Percentiles rank a stretch among this genome's conserved stretches.
Evolutionary conservation across 2,329 filamentous ascomycete genomes (phyloP).

Genomic region (Pyrenophora graminea): DNA sequence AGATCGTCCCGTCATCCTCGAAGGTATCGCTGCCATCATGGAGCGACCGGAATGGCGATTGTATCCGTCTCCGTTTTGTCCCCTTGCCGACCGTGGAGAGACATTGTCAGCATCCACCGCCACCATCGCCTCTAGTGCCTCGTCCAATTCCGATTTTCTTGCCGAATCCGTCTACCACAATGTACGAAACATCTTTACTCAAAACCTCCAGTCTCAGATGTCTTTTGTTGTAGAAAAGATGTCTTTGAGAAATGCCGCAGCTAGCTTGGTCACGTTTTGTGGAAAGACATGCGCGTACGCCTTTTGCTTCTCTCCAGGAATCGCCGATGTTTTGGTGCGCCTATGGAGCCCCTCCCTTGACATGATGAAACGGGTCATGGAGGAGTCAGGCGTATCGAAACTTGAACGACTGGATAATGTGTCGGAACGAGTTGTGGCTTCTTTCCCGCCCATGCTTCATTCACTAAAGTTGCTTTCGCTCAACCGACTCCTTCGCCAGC

Average conservation of each 20-base stretch:
- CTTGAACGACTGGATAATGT: conserved; percentile 54
- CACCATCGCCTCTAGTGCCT: conserved; percentile 60
- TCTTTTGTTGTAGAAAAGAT: conserved; percentile 86
- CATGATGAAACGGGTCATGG: conserved; percentile 70
- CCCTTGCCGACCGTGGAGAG: conserved; percentile 61
- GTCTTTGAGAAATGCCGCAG: conserved; percentile 73
- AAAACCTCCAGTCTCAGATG: conserved; percentile 83
- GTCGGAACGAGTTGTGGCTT: conserved; percentile 66
- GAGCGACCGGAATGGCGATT: conserved; percentile 85
- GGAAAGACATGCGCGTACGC: conserved; percentile 91
- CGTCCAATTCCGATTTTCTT: conserved; percentile 68
- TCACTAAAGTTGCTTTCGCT: conserved; percentile 67
- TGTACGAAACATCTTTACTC: conserved; percentile 81
- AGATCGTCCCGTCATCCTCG: conserved; percentile 80
- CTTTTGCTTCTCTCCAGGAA: conserved; percentile 87
- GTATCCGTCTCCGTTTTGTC: conserved; percentile 68
- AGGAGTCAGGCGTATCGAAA: conserved; percentile 66
- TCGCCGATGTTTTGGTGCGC: conserved; percentile 80
- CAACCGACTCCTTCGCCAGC: conserved; percentile 59
- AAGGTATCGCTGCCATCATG: conserved; percentile 81
- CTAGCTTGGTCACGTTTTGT: conserved; percentile 74
- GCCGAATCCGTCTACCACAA: conserved; percentile 83
- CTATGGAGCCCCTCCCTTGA: conserved; percentile 76
- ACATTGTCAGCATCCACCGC: conserved; percentile 51
- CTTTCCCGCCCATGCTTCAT: conserved; percentile 71